Evolutionary conservation across 2,329 filamentous ascomycete genomes (phyloP).

Genomic region (Ophiocordyceps australis): DNA sequence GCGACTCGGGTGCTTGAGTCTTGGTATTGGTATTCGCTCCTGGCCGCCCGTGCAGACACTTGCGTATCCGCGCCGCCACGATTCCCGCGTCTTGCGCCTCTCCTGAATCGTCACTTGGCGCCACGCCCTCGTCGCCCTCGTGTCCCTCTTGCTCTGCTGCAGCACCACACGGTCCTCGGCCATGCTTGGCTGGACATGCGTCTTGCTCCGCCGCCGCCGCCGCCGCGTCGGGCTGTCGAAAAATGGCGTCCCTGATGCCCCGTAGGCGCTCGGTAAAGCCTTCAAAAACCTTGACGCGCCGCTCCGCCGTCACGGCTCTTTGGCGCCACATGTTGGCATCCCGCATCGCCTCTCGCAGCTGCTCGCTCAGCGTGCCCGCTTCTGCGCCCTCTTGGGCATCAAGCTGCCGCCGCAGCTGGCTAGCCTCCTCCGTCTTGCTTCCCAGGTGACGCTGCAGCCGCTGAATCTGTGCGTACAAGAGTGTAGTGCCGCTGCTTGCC

Average conservation of each 20-base stretch:
- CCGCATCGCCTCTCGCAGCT: constrained; percentile 20
- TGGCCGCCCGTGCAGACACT: neutral
- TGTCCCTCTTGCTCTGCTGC: neutral
- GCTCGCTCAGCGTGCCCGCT: constrained; percentile 25
- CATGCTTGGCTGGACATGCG: neutral
- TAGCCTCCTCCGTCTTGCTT: constrained; percentile 23
- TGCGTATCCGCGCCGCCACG: neutral
- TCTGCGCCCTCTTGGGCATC: constrained; percentile 23
- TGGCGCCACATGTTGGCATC: constrained; percentile 27
- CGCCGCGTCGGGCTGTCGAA: neutral
- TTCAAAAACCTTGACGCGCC: constrained; percentile 27
- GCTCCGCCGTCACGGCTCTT: constrained; percentile 37
- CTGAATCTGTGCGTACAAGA: constrained; percentile 28
- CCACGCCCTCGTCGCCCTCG: neutral
- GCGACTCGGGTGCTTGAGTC: neutral
- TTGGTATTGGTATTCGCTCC: neutral
- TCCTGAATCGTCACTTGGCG: neutral
- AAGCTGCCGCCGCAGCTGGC: constrained; percentile 24
- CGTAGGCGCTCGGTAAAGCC: constrained; percentile 17
- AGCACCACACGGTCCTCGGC: neutral
- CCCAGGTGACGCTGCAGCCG: constrained; percentile 28
- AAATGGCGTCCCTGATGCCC: constrained; percentile 9
- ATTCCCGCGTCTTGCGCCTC: too few species aligned
- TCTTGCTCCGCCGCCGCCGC: neutral
- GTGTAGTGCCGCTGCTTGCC: constrained; percentile 9